Evolutionary conservation across 2,329 filamentous ascomycete species (phyloP).

Genomic region (Fusarium sp.): DNA sequence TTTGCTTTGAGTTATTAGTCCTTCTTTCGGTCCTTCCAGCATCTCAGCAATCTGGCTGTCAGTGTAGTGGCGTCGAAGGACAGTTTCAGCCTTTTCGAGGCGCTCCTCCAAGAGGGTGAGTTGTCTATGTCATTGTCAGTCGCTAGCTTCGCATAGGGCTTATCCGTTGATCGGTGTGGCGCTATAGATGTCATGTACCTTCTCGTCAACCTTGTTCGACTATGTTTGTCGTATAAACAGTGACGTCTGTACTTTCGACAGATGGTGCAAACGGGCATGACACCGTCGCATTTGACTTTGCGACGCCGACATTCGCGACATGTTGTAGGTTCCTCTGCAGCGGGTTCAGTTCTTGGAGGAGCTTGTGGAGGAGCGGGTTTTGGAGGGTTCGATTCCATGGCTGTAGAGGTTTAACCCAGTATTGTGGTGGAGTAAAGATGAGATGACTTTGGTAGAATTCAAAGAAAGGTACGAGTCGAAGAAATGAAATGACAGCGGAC

Average conservation of each 20-base stretch:
- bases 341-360: constrained; percentile 5
- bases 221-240: constrained; percentile 36
- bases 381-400: constrained; percentile 7
- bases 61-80: constrained; percentile 36
- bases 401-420: background rate
- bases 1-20: background rate
- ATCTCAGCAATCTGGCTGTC: constrained; percentile 37
- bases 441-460: constrained; percentile 20
- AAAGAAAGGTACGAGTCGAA: constrained; percentile 7
- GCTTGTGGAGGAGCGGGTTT: constrained; percentile 13
- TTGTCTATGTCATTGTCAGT: constrained; percentile 28
- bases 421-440: background rate
- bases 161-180: background rate
- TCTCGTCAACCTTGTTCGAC: constrained; percentile 31
- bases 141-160: background rate
- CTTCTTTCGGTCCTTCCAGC: constrained; percentile 29
- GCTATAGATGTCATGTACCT: constrained; percentile 5
- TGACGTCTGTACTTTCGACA: constrained; percentile 34
- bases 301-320: constrained; percentile 38
- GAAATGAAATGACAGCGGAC: constrained; percentile 2
- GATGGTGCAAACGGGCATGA: constrained; percentile 34
- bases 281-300: constrained; percentile 37
- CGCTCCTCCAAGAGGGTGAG: constrained; percentile 39
- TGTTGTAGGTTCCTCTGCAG: constrained; percentile 28
- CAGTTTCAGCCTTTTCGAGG: constrained; percentile 38